These are phyloP conservation scores for Mucor mucedo DNA, from an alignment of 371 early-diverging fungal genomes.

Conservation along the genomic window DNA sequence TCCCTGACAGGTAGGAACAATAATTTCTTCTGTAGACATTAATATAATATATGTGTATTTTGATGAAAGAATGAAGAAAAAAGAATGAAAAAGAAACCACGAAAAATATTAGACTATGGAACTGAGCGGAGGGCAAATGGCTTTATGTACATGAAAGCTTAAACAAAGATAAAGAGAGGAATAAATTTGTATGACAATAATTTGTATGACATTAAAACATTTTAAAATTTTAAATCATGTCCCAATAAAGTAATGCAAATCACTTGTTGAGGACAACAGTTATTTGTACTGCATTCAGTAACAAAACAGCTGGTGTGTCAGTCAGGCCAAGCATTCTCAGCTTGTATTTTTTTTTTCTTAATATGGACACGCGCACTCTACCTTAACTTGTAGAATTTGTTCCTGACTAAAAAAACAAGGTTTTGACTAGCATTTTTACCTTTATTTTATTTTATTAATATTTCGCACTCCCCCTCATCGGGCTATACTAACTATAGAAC, in stretches of 20 bases:
- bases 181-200: not conserved
- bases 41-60: not conserved
- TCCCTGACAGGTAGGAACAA: conserved; percentile 60
- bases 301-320: too few species aligned
- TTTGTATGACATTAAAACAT: conserved; percentile 9
- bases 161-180: not conserved
- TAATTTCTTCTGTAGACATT: conserved; percentile 20
- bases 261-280: not conserved
- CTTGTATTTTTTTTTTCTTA: too few species aligned
- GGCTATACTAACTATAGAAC: too few species aligned
- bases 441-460: too few species aligned
- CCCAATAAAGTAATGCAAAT: conserved; percentile 8
- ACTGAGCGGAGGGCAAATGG: not conserved
- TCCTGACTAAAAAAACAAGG: too few species aligned
- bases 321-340: too few species aligned
- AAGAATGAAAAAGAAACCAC: not conserved
- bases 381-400: too few species aligned
- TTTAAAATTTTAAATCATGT: not conserved
- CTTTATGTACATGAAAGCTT: not conserved
- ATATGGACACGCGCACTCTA: too few species aligned
- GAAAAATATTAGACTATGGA: not conserved
- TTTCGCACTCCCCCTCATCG: too few species aligned
- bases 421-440: too few species aligned
- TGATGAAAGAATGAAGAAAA: not conserved
- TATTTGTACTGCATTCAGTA: too few species aligned